Conservation (phyloP, 805 yeast species). For the Candida endomychidarum region DNA sequence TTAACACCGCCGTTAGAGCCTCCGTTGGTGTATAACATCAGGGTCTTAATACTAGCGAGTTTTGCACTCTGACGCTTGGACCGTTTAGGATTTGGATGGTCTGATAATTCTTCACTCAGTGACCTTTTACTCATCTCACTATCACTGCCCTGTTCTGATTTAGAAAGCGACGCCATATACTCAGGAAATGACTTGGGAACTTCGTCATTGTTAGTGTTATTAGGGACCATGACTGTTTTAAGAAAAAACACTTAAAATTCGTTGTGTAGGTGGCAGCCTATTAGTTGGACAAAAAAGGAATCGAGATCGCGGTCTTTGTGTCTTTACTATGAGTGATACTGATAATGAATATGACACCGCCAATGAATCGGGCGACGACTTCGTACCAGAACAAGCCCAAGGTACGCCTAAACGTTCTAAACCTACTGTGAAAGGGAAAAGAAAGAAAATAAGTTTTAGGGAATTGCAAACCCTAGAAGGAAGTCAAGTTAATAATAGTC, state of each 20-base stretch:
- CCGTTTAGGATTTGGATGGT: conserved; percentile 3
- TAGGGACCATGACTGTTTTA: conserved; percentile 2
- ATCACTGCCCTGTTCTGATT: neutral
- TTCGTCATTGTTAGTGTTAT: neutral
- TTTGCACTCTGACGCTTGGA: conserved; percentile 15
- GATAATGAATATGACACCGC: no score
- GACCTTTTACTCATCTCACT: neutral
- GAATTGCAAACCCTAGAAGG: neutral
- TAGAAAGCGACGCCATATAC: neutral
- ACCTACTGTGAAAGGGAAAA: neutral
- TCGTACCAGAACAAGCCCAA: no score
- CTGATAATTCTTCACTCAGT: conserved; percentile 1
- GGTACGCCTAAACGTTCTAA: no score
- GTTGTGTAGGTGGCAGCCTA: neutral
- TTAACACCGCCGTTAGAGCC: neutral
- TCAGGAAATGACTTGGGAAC: no score
- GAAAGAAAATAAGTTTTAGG: neutral
- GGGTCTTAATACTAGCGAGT: conserved; percentile 13
- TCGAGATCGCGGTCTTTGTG: no score
- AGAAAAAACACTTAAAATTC: no score
- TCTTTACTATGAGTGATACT: neutral
- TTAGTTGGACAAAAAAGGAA: conserved; percentile 2
- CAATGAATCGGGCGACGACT: neutral
- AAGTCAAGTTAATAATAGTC: neutral
- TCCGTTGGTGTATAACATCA: conserved; percentile 11